Conservation (phyloP, 805 yeast species). For the Myxozyma neotropica region DNA sequence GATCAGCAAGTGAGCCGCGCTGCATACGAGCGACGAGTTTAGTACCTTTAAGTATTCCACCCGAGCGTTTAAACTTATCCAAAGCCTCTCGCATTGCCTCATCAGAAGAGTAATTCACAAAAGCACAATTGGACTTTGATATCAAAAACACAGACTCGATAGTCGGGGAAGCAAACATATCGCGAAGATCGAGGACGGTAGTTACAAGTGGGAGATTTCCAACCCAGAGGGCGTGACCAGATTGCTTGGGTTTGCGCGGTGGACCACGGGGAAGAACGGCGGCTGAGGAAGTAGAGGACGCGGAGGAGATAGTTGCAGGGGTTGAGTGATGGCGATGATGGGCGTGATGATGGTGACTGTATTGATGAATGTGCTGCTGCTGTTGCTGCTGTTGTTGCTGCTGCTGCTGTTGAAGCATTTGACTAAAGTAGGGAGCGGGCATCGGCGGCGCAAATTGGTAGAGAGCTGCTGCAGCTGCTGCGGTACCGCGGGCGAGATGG, state of each 20-base stretch:
- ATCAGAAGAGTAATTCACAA: slow-evolving; percentile 44
- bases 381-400: slow-evolving; percentile 3
- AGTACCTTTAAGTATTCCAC: slow-evolving; percentile 41
- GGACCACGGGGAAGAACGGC: slow-evolving; percentile 43
- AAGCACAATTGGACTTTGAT: slow-evolving; percentile 48
- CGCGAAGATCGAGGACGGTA: slow-evolving; percentile 43
- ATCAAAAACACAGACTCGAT: slow-evolving; percentile 46
- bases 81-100: slow-evolving; percentile 42
- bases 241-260: slow-evolving; percentile 47
- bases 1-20: slow-evolving; percentile 31
- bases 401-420: neutral
- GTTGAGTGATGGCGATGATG: neutral
- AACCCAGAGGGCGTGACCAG: slow-evolving; percentile 52
- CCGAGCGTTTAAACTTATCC: slow-evolving; percentile 37
- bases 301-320: neutral
- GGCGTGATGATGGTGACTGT: slow-evolving; percentile 15
- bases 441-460: slow-evolving; percentile 2
- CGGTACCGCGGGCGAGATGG: slow-evolving; percentile 1
- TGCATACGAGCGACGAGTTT: slow-evolving; percentile 41
- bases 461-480: slow-evolving; percentile 4
- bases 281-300: slow-evolving; percentile 4
- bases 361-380: neutral
- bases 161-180: slow-evolving; percentile 44
- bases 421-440: neutral
- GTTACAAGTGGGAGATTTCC: slow-evolving; percentile 46